phyloP scores from a whole-genome alignment of 2,329 filamentous ascomycete genomes.

The Aureobasidium uvarum region DNA sequence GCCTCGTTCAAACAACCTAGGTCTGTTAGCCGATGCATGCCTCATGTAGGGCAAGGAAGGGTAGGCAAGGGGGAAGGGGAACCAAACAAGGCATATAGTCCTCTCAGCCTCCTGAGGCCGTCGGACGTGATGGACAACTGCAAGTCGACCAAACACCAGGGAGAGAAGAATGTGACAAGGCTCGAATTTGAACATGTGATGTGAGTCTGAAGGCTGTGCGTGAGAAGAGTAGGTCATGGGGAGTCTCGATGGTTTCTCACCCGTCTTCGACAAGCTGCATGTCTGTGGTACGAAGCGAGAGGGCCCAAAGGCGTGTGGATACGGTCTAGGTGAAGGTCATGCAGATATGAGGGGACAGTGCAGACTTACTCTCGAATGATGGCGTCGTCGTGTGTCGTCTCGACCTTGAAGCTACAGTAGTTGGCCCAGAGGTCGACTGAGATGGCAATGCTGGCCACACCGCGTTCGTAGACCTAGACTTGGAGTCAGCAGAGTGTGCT shows the following conservation, averaged over 20 bases:
- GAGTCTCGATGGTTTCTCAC: conserved; percentile 24
- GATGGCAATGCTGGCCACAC: conserved; percentile 85
- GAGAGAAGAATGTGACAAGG: conserved; percentile 12
- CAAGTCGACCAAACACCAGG: background rate
- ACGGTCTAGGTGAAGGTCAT: conserved; percentile 26
- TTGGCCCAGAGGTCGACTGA: conserved; percentile 97
- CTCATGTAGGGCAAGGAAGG: background rate
- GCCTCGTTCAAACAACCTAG: conserved; percentile 87
- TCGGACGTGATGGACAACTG: background rate
- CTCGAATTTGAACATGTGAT: conserved; percentile 14
- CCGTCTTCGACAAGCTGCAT: conserved; percentile 17
- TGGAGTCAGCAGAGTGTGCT: conserved; percentile 29
- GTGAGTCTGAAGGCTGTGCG: conserved; percentile 25
- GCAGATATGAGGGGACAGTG: conserved; percentile 62
- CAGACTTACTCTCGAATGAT: conserved; percentile 99
- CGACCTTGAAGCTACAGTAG: conserved; percentile 97
- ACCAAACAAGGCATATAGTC: conserved; percentile 26
- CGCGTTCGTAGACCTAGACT: conserved; percentile 83
- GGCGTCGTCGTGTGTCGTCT: conserved; percentile 91
- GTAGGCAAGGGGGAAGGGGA: conserved; percentile 15
- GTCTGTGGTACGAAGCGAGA: conserved; percentile 6
- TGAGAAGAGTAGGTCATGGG: conserved; percentile 22
- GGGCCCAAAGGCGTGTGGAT: conserved; percentile 12
- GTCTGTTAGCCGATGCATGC: conserved; percentile 18
- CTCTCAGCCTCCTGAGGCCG: conserved; percentile 6